A percentile compares a stretch with the other conserved stretches of the same genome.
phyloP scores from a whole-genome alignment of 1,139 yeast species.

The Hanseniaspora uvarum region DNA sequence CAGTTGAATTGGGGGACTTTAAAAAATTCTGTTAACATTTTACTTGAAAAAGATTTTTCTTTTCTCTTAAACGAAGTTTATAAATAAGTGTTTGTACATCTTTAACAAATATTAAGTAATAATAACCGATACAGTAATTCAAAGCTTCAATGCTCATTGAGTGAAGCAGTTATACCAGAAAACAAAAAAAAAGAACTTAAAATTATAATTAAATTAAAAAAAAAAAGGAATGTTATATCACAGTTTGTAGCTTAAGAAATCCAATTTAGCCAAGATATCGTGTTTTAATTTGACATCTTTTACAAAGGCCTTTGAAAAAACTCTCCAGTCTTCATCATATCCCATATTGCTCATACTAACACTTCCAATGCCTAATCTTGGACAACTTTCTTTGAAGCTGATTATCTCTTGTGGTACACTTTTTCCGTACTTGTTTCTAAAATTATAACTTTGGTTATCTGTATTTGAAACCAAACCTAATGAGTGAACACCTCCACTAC shows the following conservation, averaged over 20 bases:
- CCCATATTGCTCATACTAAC: constrained; percentile 12
- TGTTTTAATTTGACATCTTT: neutral
- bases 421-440: constrained; percentile 1
- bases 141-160: too few species aligned
- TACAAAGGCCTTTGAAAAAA: constrained; percentile 4
- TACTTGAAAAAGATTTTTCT: too few species aligned
- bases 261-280: neutral
- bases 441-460: constrained; percentile 1
- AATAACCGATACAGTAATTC: too few species aligned
- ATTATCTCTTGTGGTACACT: neutral
- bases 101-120: too few species aligned
- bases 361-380: constrained; percentile 8
- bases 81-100: too few species aligned
- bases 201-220: too few species aligned
- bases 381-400: neutral
- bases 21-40: too few species aligned
- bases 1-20: too few species aligned
- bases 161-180: too few species aligned
- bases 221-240: too few species aligned
- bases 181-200: neutral
- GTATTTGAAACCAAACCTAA: neutral
- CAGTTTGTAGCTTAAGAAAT: neutral
- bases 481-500: constrained; percentile 2
- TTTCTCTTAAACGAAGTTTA: too few species aligned
- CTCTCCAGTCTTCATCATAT: constrained; percentile 12